Evolutionary conservation across 768 basidiomycete species (phyloP).

Genomic region (Cystoderma amianthinum): DNA sequence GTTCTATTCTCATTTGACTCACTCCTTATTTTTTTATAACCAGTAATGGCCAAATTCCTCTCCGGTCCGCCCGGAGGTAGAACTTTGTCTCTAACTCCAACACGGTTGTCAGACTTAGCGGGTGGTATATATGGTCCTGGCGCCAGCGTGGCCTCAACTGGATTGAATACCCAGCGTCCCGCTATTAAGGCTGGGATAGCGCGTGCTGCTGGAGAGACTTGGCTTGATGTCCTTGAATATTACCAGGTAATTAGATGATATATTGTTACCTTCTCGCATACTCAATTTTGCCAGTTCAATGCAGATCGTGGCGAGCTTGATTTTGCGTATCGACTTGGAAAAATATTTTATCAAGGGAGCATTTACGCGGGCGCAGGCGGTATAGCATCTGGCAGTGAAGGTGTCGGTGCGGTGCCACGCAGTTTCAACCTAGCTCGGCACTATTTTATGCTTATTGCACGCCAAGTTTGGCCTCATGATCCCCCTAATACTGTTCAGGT

Average conservation of each 20-base stretch:
- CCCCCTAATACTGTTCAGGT: constrained; percentile 46
- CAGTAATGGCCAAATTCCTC: constrained; percentile 75
- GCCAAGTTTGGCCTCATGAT: constrained; percentile 85
- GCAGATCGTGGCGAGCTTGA: constrained; percentile 87
- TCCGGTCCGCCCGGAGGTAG: constrained; percentile 89
- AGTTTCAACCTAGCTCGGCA: constrained; percentile 70
- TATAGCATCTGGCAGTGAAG: constrained; percentile 81
- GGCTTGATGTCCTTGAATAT: constrained; percentile 90
- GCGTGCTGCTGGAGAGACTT: constrained; percentile 85
- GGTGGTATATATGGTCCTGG: constrained; percentile 96
- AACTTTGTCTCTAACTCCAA: constrained; percentile 75
- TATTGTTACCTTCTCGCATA: not conserved
- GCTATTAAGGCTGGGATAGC: constrained; percentile 82
- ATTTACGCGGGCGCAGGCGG: constrained; percentile 80
- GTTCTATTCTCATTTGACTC: not conserved
- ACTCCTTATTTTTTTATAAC: constrained; percentile 3
- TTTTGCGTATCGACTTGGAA: constrained; percentile 89
- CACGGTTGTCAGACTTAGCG: constrained; percentile 79
- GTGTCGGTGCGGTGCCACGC: constrained; percentile 82
- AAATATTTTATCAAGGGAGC: constrained; percentile 94
- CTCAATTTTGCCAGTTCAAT: constrained; percentile 60
- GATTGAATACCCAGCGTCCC: constrained; percentile 60
- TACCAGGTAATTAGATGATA: constrained; percentile 57
- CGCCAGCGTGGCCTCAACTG: constrained; percentile 89
- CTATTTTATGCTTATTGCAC: constrained; percentile 83